Base-by-base conservation (phyloP, 768 basidiomycete species). In the Brasilioporus rufonigricans region DNA sequence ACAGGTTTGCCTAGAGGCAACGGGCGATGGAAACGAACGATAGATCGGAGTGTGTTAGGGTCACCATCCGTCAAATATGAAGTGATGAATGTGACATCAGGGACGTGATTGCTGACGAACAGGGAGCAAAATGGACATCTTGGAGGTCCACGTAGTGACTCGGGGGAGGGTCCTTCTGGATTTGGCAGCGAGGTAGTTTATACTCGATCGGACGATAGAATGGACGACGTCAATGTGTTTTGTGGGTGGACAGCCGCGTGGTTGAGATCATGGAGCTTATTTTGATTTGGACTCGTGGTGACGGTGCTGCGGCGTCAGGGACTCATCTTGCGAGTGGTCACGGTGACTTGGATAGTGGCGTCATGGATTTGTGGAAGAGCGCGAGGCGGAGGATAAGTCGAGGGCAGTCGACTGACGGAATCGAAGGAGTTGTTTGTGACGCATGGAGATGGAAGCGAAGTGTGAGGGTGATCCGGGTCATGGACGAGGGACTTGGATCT, bases 231-330 rank as follows among this genome's bases (percentile, higher is more conserved):
- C 55, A 63, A 60, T 53, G 64, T 53, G 63, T 56, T 55, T 44
- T 65, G 51, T 9, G 43, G 64, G 52, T 26, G 58, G 55, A 44
- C 4, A 8, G 43, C 35, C 60, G 58, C 61, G 53, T 65, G 62
- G 48, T 16, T 48, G 10, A 33, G 41, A 38, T 19, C 40, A 56
- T 32, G 55, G 50, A 55, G 44, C 57, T 54, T 59, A 50, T 50
- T 32, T 57, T 50, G 51, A n/a, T n/a, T 19, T 23, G 18, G 13
- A 55, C 61, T 54, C 64, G 59, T 65, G 64, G 55, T 21, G 50
- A 55, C 50, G 46, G 62, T 35, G 44, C 65, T 66, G 64, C 65
- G 65, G 64, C 64, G 64, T 33, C 64, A 64, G 65, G 58, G 64
- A 54, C 50, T 41, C 1, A 11, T 18, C 12, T 16, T 11, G 33